Conservation (phyloP, 2,329 filamentous ascomycete genomes). For the Phialophora tarda region DNA sequence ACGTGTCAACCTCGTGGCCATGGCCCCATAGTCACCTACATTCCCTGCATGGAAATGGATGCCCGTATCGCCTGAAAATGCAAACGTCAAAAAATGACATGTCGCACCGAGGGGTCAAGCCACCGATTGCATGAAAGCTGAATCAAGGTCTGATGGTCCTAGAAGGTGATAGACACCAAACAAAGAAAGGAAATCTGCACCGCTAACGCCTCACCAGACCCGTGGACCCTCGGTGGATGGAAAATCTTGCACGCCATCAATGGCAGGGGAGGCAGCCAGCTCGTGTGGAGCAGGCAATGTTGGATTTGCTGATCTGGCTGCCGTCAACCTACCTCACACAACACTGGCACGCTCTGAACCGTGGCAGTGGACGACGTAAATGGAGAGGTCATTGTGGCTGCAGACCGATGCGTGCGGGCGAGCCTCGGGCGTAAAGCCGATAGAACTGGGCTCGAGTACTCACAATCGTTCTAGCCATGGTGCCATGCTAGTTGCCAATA, state of each 20-base stretch:
- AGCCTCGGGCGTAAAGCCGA: background rate
- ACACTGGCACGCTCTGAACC: background rate
- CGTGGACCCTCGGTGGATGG: background rate
- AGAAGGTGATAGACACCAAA: background rate
- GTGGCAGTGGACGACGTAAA: background rate
- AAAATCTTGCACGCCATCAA: background rate
- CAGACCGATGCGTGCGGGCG: background rate
- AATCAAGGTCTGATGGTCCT: background rate
- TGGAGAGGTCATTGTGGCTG: background rate
- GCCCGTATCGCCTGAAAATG: background rate
- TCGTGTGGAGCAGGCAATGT: background rate
- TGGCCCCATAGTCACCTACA: background rate
- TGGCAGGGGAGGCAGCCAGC: background rate
- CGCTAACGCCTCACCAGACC: background rate
- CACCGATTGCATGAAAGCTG: background rate
- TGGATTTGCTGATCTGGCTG: background rate
- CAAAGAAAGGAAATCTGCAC: background rate
- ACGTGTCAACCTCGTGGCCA: background rate
- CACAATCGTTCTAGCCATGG: background rate
- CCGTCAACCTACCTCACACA: background rate
- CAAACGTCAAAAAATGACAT: background rate
- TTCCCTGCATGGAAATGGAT: background rate
- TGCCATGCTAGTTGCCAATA: background rate
- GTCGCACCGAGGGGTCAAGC: background rate
- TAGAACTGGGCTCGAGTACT: background rate